Base-by-base conservation (phyloP, 257 asterid genomes). In the Mitragyna speciosa region DNA sequence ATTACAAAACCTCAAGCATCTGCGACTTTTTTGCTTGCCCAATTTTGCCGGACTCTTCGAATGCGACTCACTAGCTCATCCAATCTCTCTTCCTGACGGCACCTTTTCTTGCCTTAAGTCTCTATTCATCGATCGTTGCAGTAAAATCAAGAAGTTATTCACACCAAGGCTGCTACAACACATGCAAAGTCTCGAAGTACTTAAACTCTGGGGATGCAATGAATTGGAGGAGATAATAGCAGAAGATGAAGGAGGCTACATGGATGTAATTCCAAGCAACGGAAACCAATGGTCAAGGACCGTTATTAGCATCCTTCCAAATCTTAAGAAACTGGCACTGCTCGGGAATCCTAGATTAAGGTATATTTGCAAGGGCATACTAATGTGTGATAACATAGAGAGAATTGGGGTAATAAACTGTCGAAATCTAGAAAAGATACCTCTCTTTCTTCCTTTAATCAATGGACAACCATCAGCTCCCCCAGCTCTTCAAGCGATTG, bases 151-250 rank as follows among this genome's bases (percentile, higher is more conserved):
- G n/a, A 76, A 59, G 48, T 67, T 76, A 17, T 67, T 76, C 39
- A 76, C 78, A 49, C 9, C 51, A 5, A 20, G 63, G 4, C 28
- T 81, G 63, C 70, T 78, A 22, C 75, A 67, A 6, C 63, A 70
- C 69, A 4, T 81, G 28, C 48, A 45, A 24, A 72, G 59, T 28
- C 78, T 81, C 4, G 74, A 81, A 74, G 36, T 68, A 24, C 36
- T 81, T 49, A 39, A 70, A 17, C 39, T 76, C 17, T 43, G 12
- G 14, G 36, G 67, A 0, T 81, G 81, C 61, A 8, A 48, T 36
- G 26, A 76, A 43, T 20, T 81, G 0, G 74, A 58, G 31, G 83
- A 81, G 52, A 78, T 84, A 73, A 43, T 84, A 68, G 71, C 63
- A 45, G 59, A 48, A 0, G 56, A 51, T 48, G 65, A 47, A 17